Evolutionary conservation across 257 asterid species (phyloP), one percentile per base, ranked within the genome.

Genomic region (Fraxinus americana): DNA sequence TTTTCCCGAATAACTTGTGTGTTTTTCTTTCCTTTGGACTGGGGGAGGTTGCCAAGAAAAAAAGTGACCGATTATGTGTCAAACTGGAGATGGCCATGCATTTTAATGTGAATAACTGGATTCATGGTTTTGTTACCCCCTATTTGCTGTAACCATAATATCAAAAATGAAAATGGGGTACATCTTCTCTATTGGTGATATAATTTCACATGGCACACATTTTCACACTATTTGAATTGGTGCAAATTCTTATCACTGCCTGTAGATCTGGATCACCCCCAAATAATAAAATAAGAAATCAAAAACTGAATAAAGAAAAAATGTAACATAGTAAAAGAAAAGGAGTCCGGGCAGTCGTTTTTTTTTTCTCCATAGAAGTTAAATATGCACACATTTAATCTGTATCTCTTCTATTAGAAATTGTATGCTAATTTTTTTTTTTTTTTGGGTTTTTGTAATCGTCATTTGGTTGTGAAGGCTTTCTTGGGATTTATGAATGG

Each of bases 401-500:
- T n/a, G 52, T 10, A 14, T 50, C 38, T 52, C 32, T 21, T 38
- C 72, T 35, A 43, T 12, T 32, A 38, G 32, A 50, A 23, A 48
- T 70, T 29, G n/a, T 30, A 34, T 59, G 71, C 86, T 86, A 67
- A 84, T 74, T 74, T 67, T 73, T 9, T 12, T 36, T 50, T 79
- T 52, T 75, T 72, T 76, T 76, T 72, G 34, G 36, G 65, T 74
- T 11, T 79, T 74, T 52, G 2, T 57, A 67, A 70, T 38, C 71
- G 8, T 80, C 57, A 78, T 74, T 81, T 70, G 78, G 61, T 78
- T 83, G 78, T 75, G 66, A 71, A 95, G 99, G 97, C 83, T 69
- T 96, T 96, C 87, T 82, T 86, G 81, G 96, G 92, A 65, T 93
- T 93, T 86, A 89, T 93, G 94, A 92, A 90, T 41, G 98, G 98